These are phyloP conservation scores for Orbilia brochopaga DNA, from an alignment of 2,329 filamentous ascomycete species.

Conservation along the genomic window DNA sequence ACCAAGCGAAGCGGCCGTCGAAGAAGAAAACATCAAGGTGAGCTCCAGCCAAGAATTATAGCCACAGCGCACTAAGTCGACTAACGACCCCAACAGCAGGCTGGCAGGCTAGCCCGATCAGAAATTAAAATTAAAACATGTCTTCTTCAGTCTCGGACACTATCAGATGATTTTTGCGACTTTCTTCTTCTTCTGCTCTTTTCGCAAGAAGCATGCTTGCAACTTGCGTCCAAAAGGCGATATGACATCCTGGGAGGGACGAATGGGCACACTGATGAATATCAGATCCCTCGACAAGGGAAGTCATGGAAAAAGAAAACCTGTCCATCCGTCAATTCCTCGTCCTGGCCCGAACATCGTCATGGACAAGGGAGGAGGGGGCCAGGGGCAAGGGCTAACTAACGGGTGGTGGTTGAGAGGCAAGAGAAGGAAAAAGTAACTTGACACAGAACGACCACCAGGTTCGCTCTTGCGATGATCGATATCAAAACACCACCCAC, in stretches of 20 bases:
- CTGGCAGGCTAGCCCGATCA: neutral
- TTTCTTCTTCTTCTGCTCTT: neutral
- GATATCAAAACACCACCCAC: constrained; percentile 8
- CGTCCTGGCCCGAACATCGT: constrained; percentile 50
- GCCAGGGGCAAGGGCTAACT: constrained; percentile 35
- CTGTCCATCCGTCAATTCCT: constrained; percentile 11
- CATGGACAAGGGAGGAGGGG: constrained; percentile 43
- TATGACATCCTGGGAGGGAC: neutral
- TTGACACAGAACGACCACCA: neutral
- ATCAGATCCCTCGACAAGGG: constrained; percentile 3
- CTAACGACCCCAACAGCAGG: neutral
- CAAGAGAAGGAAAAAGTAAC: constrained; percentile 9
- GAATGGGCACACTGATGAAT: neutral
- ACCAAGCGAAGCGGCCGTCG: neutral
- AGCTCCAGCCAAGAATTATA: constrained; percentile 7
- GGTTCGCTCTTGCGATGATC: neutral
- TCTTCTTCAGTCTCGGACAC: constrained; percentile 9
- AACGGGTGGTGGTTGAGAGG: constrained; percentile 10
- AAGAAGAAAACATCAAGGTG: constrained; percentile 6
- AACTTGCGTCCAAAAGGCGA: neutral
- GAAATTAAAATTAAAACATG: constrained; percentile 10
- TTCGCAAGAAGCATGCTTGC: neutral
- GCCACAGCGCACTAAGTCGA: constrained; percentile 1
- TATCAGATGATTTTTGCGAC: constrained; percentile 8
- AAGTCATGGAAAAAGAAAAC: constrained; percentile 15